Evolutionary conservation across 805 yeast species (phyloP).

Genomic region (Suhomyces xylopsoci): DNA sequence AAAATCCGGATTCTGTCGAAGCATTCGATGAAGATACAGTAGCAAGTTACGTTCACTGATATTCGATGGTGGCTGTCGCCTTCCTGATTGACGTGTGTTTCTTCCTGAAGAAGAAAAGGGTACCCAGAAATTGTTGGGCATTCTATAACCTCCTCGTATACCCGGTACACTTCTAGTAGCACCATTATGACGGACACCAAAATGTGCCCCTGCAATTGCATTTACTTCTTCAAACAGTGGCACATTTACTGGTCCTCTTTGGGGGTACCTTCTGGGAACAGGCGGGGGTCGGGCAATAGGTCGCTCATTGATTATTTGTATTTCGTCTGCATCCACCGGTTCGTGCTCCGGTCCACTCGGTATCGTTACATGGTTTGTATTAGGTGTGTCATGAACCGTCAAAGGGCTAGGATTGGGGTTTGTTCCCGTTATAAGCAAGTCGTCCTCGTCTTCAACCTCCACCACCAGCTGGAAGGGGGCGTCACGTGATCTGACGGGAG

Average conservation of each 20-base stretch:
- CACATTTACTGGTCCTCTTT: background rate
- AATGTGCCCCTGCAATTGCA: background rate
- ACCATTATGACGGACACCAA: background rate
- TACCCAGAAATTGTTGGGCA: background rate
- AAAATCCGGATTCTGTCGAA: background rate
- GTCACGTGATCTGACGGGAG: background rate
- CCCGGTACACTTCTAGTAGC: background rate
- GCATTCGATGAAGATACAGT: background rate
- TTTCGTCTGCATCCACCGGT: conserved; percentile 13
- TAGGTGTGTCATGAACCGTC: background rate
- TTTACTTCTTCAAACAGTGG: background rate
- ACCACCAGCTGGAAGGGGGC: background rate
- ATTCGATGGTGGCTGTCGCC: background rate
- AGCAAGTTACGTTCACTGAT: background rate
- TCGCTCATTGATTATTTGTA: conserved; percentile 22
- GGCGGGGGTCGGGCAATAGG: conserved; percentile 10
- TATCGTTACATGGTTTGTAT: background rate
- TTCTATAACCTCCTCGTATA: background rate
- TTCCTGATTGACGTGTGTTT: background rate
- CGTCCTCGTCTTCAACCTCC: conserved; percentile 5
- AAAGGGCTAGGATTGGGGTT: conserved; percentile 7
- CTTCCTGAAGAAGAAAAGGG: conserved; percentile 1
- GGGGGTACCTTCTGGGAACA: background rate
- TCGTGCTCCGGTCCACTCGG: background rate
- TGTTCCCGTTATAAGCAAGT: conserved; percentile 7